Evolutionary conservation across 495 filamentous ascomycete genomes (phyloP), one percentile per base, ranked within the genome.

Genomic region (Trichoderma erinaceum): DNA sequence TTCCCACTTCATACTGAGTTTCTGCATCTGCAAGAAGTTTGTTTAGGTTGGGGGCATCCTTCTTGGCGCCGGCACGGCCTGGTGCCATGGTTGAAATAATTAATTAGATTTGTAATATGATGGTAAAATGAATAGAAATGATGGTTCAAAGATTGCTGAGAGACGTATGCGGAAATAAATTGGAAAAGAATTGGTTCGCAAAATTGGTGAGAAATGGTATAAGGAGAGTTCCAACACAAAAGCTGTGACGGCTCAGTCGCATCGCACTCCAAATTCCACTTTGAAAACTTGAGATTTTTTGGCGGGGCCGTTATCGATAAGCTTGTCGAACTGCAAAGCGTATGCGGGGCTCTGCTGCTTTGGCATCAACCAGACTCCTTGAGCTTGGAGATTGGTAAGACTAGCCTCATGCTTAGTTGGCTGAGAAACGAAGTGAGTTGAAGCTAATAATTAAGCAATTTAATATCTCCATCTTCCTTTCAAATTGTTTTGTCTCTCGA

Each of bases 1-100:
- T 86, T 64, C 87, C 88, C 50, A 87, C 89, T 71, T 92, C 87
- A 29, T 95, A 83, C 38, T 88, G 83, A 63, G 84, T 80, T 10
- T 86, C 85, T 18, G 92, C 90, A 74, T 90, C 83, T 66, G 84
- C 83, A 73, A 96, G 85, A 43, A 82, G 75, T 56, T 79, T 76
- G 68, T 77, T 72, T 1, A 75, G 71, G 48, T 79, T 76, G 7
- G 65, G 41, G 11, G 41, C 44, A 25, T 32, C 65, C 65, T 66
- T 46, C 43, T 66, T 66, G 43, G 11, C 27, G 35, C 35, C 35
- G 18, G 65, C 41, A 32, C 65, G 65, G 29, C 41, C 43, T 21
- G 65, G 65, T n/a, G 65, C 65, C 65, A 66, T 66, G 15, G 8
- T 7, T 38, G 35, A 38, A 4, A 38, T 4, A 38, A 38, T 23